Evolutionary conservation across 179 eudicot genomes (phyloP), one percentile per base, ranked within the genome.

Genomic region (Silene coronaria): DNA sequence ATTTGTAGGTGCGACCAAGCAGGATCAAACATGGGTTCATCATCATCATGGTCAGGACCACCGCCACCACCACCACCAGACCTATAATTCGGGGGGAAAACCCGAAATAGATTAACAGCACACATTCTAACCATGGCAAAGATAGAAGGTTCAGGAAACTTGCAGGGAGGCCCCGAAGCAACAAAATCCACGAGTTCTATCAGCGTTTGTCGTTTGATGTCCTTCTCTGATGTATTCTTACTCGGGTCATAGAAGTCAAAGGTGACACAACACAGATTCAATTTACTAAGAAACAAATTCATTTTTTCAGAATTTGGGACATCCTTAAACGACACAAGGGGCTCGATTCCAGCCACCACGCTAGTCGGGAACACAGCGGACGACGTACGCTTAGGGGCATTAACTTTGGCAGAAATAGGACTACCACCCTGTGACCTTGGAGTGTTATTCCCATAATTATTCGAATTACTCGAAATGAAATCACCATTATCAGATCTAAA

Each of bases 1-100:
- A 93, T 84, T 73, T 91, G 98, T 68, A 91, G 70, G 81, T 93
- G 98, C 12, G 89, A 67, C 98, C 98, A 93, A 12, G 98, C 84
- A 51, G 95, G 97, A 80, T 93, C 97, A 75, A 93, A 91, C 75
- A 80, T 82, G 6, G 98, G 98, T 59, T 89, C 97, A 57, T 87
- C 92, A 75, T 87, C 95, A 78, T 91, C 92, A 63, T 89, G 84
- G 76, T 91, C 94, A 34, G 51, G 63, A 63, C 58, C 58, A 48
- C 82, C 80, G 27, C 88, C 83, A 45, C 86, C 81, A 36, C 84
- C 77, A 2, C 60, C 45, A 58, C 65, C 77, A 62, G 91, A 82
- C 78, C 89, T 77, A 73, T 75, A 83, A 79, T 81, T 87, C 12
- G 98, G 95, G 16, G 97, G 95, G 70, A 89, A 93, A 22, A 75